Percentiles rank a stretch among this genome's conserved stretches.
These are phyloP conservation scores for Colletotrichum agaves DNA, from an alignment of 2,329 filamentous ascomycete species.

Conservation along the genomic window DNA sequence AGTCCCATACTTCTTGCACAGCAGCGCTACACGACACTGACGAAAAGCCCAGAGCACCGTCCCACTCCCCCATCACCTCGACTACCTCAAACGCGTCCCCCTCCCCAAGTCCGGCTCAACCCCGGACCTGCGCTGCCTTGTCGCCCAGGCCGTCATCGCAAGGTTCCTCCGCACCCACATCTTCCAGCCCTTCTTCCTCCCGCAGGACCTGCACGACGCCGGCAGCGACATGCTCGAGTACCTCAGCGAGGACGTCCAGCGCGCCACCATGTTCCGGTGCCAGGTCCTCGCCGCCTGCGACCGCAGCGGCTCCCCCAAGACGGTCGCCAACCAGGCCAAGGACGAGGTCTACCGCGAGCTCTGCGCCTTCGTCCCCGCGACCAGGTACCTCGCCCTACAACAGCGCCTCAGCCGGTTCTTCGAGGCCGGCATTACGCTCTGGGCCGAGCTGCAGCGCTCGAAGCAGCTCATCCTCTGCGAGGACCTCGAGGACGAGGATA, in stretches of 20 bases:
- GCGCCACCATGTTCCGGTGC: constrained; percentile 43
- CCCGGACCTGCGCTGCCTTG: constrained; percentile 43
- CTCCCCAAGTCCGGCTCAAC: constrained; percentile 39
- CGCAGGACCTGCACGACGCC: constrained; percentile 31
- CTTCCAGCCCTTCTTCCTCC: constrained; percentile 46
- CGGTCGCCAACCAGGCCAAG: constrained; percentile 2
- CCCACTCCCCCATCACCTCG: neutral
- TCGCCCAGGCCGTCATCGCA: constrained; percentile 43
- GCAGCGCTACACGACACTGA: neutral
- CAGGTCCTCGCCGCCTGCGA: constrained; percentile 42
- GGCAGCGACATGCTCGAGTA: constrained; percentile 41
- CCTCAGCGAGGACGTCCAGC: constrained; percentile 41
- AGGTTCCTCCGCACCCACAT: constrained; percentile 41
- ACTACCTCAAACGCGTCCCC: constrained; percentile 3
- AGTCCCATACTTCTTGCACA: neutral
- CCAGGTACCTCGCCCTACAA: constrained; percentile 2
- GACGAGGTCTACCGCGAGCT: constrained; percentile 22
- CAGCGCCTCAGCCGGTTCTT: constrained; percentile 36
- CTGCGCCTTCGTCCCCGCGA: neutral
- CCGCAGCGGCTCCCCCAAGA: constrained; percentile 12
- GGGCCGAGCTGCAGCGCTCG: constrained; percentile 42
- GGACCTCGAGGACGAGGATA: constrained; percentile 30
- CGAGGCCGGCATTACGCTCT: constrained; percentile 41
- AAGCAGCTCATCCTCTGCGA: constrained; percentile 42
- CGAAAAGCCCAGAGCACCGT: neutral